phyloP scores from a whole-genome alignment of 2,329 filamentous ascomycete species.

The Cladosporium sp. region DNA sequence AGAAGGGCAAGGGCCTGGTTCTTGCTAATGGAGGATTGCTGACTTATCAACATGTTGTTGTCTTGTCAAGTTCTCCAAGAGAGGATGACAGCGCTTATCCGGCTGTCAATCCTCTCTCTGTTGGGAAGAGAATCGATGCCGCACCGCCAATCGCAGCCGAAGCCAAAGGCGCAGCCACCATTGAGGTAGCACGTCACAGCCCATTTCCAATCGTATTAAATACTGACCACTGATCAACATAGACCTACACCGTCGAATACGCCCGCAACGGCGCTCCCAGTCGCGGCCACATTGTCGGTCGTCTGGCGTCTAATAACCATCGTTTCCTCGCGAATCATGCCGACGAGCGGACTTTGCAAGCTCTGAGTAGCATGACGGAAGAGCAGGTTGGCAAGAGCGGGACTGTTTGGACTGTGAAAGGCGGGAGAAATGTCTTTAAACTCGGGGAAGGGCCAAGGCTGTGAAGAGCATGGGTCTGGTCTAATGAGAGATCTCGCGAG shows the following conservation, averaged over 20 bases:
- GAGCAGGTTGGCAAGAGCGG: conserved; percentile 45
- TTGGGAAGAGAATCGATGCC: conserved; percentile 35
- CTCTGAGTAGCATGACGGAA: conserved; percentile 39
- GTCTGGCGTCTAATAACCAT: conserved; percentile 42
- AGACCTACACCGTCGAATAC: conserved; percentile 61
- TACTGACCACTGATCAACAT: not conserved
- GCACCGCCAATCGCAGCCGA: conserved; percentile 38
- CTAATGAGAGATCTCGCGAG: no score
- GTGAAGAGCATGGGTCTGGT: not conserved
- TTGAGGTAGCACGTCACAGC: conserved; percentile 51
- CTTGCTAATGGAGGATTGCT: conserved; percentile 63
- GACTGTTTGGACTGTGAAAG: conserved; percentile 7
- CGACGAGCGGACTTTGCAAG: conserved; percentile 45
- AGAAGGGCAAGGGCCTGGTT: conserved; percentile 51
- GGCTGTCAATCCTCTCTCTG: conserved; percentile 41
- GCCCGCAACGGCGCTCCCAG: conserved; percentile 47
- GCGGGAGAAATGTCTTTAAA: conserved; percentile 11
- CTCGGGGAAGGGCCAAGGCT: conserved; percentile 19
- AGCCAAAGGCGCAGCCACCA: conserved; percentile 48
- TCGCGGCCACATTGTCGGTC: conserved; percentile 50
- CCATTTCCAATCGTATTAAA: no score
- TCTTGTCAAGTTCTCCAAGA: conserved; percentile 49
- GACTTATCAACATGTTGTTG: conserved; percentile 62
- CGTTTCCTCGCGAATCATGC: conserved; percentile 57
- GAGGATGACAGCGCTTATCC: conserved; percentile 44